A percentile compares a stretch with the other conserved stretches of the same genome.
Evolutionary conservation across 805 yeast genomes (phyloP).

Genomic region (Metschnikowia amazonensis): DNA sequence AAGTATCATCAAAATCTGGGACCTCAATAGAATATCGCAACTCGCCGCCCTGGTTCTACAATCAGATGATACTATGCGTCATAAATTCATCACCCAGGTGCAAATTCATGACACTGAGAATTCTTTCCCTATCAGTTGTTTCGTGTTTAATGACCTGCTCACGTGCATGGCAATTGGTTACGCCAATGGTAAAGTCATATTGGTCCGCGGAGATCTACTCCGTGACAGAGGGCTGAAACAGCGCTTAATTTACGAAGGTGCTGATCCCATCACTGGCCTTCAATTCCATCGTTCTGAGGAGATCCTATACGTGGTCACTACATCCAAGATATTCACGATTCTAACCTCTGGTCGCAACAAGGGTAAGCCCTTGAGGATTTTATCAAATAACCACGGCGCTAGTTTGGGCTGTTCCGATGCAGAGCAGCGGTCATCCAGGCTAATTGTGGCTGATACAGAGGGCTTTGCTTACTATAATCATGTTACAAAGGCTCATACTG

Average conservation of each 20-base stretch:
- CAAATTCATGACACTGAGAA: conserved; percentile 68
- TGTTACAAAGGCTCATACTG: conserved; percentile 48
- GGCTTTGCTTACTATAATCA: conserved; percentile 60
- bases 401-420: conserved; percentile 48
- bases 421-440: conserved; percentile 40
- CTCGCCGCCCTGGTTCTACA: conserved; percentile 16
- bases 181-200: conserved; percentile 76
- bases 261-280: conserved; percentile 79
- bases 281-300: conserved; percentile 52
- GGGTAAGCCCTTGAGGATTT: conserved; percentile 51
- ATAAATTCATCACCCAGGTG: conserved; percentile 57
- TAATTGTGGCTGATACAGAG: conserved; percentile 65
- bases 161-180: conserved; percentile 73
- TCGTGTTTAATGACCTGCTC: conserved; percentile 50
- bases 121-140: conserved; percentile 72
- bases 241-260: conserved; percentile 66
- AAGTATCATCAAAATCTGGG: conserved; percentile 67
- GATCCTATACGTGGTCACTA: conserved; percentile 65
- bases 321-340: conserved; percentile 65
- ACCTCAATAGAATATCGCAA: conserved; percentile 48
- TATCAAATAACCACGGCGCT: conserved; percentile 47
- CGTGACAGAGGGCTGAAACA: conserved; percentile 91
- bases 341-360: conserved; percentile 76
- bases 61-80: conserved; percentile 18
- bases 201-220: conserved; percentile 81